Percentiles rank a stretch among this genome's conserved stretches.
phyloP scores from a whole-genome alignment of 345 rosid species.

The Rhizophora apiculata region DNA sequence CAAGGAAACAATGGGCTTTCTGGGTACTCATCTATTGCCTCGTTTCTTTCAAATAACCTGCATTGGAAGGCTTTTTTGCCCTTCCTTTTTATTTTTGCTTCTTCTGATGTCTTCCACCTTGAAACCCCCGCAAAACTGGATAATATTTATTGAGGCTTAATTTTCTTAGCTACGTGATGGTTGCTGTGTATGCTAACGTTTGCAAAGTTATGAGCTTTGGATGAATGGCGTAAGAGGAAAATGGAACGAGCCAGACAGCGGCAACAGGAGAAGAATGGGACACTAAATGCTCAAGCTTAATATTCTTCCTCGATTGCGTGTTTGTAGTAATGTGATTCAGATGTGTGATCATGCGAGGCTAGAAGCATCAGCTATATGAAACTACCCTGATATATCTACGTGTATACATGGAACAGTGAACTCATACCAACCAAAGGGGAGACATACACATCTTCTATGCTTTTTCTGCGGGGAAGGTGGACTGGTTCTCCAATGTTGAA shows the following conservation, averaged over 20 bases:
- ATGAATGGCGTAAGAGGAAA: constrained; percentile 89
- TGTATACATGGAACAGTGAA: background rate
- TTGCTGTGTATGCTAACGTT: constrained; percentile 3
- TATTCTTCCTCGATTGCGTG: background rate
- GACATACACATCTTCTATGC: background rate
- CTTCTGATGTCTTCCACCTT: too few species aligned
- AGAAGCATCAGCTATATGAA: background rate
- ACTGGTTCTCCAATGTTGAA: too few species aligned
- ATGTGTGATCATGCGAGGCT: background rate
- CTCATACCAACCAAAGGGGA: background rate
- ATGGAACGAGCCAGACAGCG: constrained; percentile 81
- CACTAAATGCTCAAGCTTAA: constrained; percentile 34
- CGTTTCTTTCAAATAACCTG: too few species aligned
- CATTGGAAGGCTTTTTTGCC: too few species aligned
- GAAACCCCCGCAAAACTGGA: too few species aligned
- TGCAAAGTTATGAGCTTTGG: constrained; percentile 48
- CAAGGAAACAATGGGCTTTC: too few species aligned
- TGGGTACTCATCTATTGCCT: too few species aligned
- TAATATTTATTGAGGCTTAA: background rate
- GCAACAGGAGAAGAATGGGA: constrained; percentile 59
- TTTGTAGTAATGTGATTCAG: background rate
- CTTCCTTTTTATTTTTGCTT: too few species aligned
- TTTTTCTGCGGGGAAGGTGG: too few species aligned
- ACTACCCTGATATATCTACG: background rate
- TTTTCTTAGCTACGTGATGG: background rate